Evolutionary conservation across 495 filamentous ascomycete species (phyloP), one percentile per base, ranked within the genome.

Genomic region (Penicillium arizonense): DNA sequence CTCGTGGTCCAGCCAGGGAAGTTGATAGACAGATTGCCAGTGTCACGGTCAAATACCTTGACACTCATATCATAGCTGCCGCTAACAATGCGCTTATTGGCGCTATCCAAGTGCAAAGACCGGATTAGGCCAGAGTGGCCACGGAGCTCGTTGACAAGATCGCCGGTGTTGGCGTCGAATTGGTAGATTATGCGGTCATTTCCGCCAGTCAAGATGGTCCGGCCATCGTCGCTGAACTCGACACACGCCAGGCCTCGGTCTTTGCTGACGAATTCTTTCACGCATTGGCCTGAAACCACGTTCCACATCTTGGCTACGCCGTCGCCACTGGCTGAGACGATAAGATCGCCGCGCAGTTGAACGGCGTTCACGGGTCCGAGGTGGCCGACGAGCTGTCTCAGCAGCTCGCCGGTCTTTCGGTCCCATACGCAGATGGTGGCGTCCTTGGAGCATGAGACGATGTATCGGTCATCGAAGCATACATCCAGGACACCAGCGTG

Each of bases 401-500:
- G 68, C 18, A 91, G 75, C 4, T 71, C 73, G 38, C 89, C 88
- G 1, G 88, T 94, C 11, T 78, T 69, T 43, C 93, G 88, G 58
- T 96, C 89, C 94, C 94, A 98, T 16, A 97, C 83, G 67, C 89
- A 91, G 64, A 98, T 91, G 11, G 81, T 89, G 36, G 85, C 82
- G 71, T 98, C 94, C 71, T 97, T 97, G 56, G 90, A 96, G 74
- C 93, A 97, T 21, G 92, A 96, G 14, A 97, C 86, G 55, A 98
- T 96, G 71, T 94, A 87, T 45, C 87, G 83, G 47, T 89, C 82
- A 66, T 98, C 91, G 56, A 98, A 91, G 61, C 87, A 89, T 5
- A 97, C 83, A 66, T 98, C 94, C 13, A 98, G 79, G 24, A 98
- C 92, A 37, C 93, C 94, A 14, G 89, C 89, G 4, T 77, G 82